Conservation (phyloP, 139 green algal species). For the Helicosporidium sp. region DNA sequence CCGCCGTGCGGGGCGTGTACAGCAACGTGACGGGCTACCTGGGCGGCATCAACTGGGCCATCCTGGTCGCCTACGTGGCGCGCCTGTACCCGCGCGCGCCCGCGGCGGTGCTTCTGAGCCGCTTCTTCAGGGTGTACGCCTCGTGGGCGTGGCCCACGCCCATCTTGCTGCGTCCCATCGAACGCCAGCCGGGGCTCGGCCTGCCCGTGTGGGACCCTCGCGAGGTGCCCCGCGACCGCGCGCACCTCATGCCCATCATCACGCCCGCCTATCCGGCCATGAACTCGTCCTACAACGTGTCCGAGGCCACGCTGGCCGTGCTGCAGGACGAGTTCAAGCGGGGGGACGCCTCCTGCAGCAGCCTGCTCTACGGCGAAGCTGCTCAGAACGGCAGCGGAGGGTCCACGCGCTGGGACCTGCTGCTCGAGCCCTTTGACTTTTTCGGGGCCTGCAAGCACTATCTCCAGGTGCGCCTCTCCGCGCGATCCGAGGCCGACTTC, state of each 20-base stretch:
- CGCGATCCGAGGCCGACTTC: slow-evolving; percentile 43
- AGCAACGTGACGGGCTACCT: slow-evolving; percentile 75
- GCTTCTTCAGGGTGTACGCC: slow-evolving; percentile 70
- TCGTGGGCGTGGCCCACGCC: slow-evolving; percentile 65
- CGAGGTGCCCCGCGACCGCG: slow-evolving; percentile 44
- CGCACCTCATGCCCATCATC: slow-evolving; percentile 89
- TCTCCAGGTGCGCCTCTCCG: slow-evolving; percentile 66
- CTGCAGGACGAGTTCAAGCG: slow-evolving; percentile 39
- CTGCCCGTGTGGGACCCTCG: slow-evolving; percentile 62
- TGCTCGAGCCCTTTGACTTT: slow-evolving; percentile 54
- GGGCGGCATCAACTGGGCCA: slow-evolving; percentile 89
- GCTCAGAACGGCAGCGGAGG: neutral
- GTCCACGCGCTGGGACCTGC: slow-evolving; percentile 25
- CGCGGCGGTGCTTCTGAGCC: slow-evolving; percentile 35
- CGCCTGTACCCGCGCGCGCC: slow-evolving; percentile 69
- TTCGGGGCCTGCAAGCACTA: slow-evolving; percentile 63
- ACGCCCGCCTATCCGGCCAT: slow-evolving; percentile 87
- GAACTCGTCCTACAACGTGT: slow-evolving; percentile 90
- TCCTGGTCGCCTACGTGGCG: slow-evolving; percentile 76
- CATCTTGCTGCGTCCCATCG: slow-evolving; percentile 56
- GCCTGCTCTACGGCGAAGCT: slow-evolving; percentile 18
- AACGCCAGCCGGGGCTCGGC: slow-evolving; percentile 24
- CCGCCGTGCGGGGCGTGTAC: slow-evolving; percentile 57
- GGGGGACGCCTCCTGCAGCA: slow-evolving; percentile 31
- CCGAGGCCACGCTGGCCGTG: slow-evolving; percentile 48